Percentiles rank a stretch among this genome's conserved stretches.
Evolutionary conservation across 495 filamentous ascomycete species (phyloP).

Genomic region (Xylaria castorea): DNA sequence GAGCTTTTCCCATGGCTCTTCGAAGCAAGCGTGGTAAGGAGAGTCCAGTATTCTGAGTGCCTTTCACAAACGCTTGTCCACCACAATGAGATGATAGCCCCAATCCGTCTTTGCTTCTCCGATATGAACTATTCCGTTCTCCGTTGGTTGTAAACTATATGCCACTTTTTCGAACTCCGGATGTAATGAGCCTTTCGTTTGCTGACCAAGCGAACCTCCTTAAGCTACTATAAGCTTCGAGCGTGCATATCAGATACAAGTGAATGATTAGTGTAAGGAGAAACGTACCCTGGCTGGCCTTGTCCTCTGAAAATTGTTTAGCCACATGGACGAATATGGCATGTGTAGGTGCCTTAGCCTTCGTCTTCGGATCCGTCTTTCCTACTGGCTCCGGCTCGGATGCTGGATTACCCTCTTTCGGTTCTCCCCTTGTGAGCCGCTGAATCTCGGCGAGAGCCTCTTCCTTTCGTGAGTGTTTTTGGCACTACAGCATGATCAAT

Average conservation of each 20-base stretch:
- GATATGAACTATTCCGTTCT: conserved; percentile 54
- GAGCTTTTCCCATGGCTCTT: background rate
- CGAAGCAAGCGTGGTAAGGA: background rate
- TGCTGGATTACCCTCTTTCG: conserved; percentile 2
- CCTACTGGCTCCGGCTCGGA: conserved; percentile 22
- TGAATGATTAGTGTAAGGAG: background rate
- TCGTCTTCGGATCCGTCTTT: conserved; percentile 27
- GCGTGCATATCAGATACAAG: background rate
- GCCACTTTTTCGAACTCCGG: conserved; percentile 81
- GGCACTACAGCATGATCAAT: conserved; percentile 68
- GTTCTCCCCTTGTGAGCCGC: conserved; percentile 59
- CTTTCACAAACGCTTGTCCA: conserved; percentile 55
- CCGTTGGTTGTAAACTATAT: conserved; percentile 62
- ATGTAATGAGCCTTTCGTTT: conserved; percentile 69
- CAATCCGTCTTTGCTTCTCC: conserved; percentile 81
- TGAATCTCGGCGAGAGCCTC: conserved; percentile 74
- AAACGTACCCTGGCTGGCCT: conserved; percentile 75
- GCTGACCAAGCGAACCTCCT: conserved; percentile 85
- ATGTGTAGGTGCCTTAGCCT: conserved; percentile 43
- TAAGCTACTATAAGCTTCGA: background rate
- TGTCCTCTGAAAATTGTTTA: conserved; percentile 85
- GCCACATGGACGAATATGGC: conserved; percentile 91
- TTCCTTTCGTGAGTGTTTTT: conserved; percentile 88
- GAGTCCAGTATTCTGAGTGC: conserved; percentile 37
- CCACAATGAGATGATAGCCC: conserved; percentile 96